Evolutionary conservation across 2,329 filamentous ascomycete genomes (phyloP).

Genomic region (Colletotrichum sp.): DNA sequence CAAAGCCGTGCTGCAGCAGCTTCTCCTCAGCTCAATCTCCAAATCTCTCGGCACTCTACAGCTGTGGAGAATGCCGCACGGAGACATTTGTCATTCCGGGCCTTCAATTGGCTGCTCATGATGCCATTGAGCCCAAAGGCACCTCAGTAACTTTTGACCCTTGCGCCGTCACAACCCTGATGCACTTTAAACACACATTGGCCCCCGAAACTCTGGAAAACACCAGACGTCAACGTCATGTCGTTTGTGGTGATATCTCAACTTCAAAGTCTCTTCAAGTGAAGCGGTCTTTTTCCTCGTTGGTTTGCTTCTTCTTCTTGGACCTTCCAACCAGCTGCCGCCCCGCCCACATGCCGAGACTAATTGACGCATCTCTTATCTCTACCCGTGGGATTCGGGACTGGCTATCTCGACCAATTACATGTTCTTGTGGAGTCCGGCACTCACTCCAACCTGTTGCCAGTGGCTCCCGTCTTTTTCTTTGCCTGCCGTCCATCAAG

Average conservation of each 20-base stretch:
- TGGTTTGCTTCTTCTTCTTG: neutral
- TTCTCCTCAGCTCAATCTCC: neutral
- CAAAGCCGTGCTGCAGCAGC: neutral
- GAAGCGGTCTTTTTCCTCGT: neutral
- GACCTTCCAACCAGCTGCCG: neutral
- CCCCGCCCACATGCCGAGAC: slow-evolving; percentile 9
- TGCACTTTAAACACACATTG: neutral
- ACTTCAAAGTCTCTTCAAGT: neutral
- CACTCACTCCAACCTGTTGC: neutral
- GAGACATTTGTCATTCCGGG: slow-evolving; percentile 5
- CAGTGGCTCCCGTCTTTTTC: neutral
- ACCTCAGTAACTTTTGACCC: neutral
- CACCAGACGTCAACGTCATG: neutral
- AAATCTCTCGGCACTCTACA: neutral
- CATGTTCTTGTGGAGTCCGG: neutral
- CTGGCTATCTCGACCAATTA: slow-evolving; percentile 12
- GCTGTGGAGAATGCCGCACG: slow-evolving; percentile 7
- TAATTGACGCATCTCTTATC: slow-evolving; percentile 9
- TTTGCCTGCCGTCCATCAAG: neutral
- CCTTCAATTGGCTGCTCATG: slow-evolving; percentile 10
- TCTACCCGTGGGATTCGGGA: neutral
- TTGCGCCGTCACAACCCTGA: neutral
- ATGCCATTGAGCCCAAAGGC: neutral
- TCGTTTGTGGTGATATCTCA: neutral
- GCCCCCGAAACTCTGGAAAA: neutral